A percentile compares a stretch with the other conserved stretches of the same genome.
phyloP scores from a whole-genome alignment of 768 basidiomycete genomes.

The Boletus insuetus region DNA sequence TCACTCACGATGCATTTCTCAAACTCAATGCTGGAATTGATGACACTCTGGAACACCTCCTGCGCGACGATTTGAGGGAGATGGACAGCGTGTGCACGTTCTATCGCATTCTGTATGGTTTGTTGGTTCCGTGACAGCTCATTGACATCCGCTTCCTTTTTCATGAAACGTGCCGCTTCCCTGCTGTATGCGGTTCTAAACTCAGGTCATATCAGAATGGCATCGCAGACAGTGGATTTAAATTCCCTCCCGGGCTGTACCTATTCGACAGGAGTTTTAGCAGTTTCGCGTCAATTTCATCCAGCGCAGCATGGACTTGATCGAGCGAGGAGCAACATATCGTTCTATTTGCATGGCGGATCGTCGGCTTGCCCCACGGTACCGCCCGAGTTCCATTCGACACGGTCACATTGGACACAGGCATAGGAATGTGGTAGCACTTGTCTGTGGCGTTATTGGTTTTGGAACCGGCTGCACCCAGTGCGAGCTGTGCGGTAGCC shows the following conservation, averaged over 20 bases:
- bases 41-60: conserved; percentile 15
- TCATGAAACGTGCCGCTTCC: conserved; percentile 28
- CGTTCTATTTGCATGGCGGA: conserved; percentile 18
- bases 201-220: background rate
- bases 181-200: conserved; percentile 20
- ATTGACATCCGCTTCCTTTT: conserved; percentile 9
- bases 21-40: conserved; percentile 23
- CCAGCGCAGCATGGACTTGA: conserved; percentile 14
- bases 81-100: conserved; percentile 15
- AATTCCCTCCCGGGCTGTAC: background rate
- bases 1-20: conserved; percentile 23
- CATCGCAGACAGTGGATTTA: background rate
- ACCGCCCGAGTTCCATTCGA: conserved; percentile 18
- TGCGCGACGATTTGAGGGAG: conserved; percentile 25
- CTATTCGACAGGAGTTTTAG: conserved; percentile 20
- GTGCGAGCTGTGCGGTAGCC: background rate
- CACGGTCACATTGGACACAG: conserved; percentile 9
- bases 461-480: background rate
- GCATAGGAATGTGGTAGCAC: conserved; percentile 19
- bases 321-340: conserved; percentile 26
- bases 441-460: background rate
- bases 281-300: conserved; percentile 18
- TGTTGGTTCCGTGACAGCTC: conserved; percentile 14
- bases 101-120: conserved; percentile 19
- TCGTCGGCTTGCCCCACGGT: conserved; percentile 24